Conservation (phyloP, 2,329 filamentous ascomycete species). For the Apiospora arundinis region DNA sequence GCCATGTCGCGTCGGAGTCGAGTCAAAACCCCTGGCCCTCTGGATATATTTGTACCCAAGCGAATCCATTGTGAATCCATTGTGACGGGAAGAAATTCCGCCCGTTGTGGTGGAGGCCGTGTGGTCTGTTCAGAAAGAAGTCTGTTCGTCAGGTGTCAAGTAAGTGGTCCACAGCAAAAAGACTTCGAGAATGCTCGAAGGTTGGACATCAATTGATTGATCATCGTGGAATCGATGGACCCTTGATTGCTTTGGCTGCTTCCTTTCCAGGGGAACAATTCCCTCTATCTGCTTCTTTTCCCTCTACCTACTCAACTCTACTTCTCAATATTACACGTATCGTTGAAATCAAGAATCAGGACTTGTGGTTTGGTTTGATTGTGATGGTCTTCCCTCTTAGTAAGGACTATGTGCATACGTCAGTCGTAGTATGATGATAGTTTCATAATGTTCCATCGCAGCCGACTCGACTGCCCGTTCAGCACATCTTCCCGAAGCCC, state of each 20-base stretch:
- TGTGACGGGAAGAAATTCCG: not conserved
- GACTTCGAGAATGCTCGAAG: not conserved
- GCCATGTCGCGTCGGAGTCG: slow-evolving; percentile 15
- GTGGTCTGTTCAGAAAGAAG: not conserved
- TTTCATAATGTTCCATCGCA: slow-evolving; percentile 15
- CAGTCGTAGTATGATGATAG: slow-evolving; percentile 3
- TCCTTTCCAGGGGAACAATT: not conserved
- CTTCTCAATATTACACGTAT: no score
- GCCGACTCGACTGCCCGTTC: not conserved
- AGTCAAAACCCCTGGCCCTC: slow-evolving; percentile 5
- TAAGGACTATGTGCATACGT: not conserved
- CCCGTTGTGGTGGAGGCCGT: not conserved
- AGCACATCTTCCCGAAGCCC: not conserved
- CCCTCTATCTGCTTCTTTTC: not conserved
- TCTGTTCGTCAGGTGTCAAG: not conserved
- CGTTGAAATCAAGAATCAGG: not conserved
- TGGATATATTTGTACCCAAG: not conserved
- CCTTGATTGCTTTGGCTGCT: not conserved
- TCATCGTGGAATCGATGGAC: not conserved
- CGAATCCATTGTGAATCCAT: slow-evolving; percentile 6
- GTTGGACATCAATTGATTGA: no score
- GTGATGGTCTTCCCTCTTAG: not conserved
- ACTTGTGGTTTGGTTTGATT: not conserved
- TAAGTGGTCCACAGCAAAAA: not conserved
- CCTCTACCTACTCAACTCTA: no score